Evolutionary conservation across 2,329 filamentous ascomycete genomes (phyloP).

Genomic region (Exophiala mesophila): DNA sequence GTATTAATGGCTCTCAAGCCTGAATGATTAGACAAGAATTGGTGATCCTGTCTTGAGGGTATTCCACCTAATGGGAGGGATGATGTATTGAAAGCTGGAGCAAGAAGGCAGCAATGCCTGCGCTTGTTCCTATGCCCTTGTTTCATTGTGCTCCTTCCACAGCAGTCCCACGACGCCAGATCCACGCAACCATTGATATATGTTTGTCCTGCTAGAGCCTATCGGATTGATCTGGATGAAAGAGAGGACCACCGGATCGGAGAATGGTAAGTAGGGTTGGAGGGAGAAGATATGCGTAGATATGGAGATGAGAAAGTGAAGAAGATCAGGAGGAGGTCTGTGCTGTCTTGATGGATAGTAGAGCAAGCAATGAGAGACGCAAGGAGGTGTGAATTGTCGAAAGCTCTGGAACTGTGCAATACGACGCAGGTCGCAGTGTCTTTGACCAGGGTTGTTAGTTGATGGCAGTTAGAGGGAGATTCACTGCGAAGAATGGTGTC

Average conservation of each 20-base stretch:
- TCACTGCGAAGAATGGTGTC: not conserved
- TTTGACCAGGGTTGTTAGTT: not conserved
- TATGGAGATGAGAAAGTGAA: not conserved
- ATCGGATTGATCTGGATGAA: not conserved
- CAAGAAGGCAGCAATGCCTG: slow-evolving; percentile 22
- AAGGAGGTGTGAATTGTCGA: not conserved
- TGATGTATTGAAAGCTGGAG: not conserved
- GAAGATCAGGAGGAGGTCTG: not conserved
- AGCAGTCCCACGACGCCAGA: slow-evolving; percentile 7
- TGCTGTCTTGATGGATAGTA: no score
- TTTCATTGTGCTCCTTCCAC: slow-evolving; percentile 22
- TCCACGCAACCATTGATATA: slow-evolving; percentile 18
- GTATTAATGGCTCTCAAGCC: no score
- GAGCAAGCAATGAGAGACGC: no score
- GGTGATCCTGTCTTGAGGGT: no score
- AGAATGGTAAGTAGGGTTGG: not conserved
- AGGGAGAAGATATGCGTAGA: not conserved
- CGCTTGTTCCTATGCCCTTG: slow-evolving; percentile 13
- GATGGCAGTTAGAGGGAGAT: not conserved
- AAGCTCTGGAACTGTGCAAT: no score
- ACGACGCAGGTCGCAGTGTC: no score
- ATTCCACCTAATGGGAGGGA: not conserved
- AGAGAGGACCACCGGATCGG: not conserved
- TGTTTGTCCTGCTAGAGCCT: no score
- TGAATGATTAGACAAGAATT: no score